phyloP scores from a whole-genome alignment of 805 yeast genomes.

The Pachysolen tannophilus region DNA sequence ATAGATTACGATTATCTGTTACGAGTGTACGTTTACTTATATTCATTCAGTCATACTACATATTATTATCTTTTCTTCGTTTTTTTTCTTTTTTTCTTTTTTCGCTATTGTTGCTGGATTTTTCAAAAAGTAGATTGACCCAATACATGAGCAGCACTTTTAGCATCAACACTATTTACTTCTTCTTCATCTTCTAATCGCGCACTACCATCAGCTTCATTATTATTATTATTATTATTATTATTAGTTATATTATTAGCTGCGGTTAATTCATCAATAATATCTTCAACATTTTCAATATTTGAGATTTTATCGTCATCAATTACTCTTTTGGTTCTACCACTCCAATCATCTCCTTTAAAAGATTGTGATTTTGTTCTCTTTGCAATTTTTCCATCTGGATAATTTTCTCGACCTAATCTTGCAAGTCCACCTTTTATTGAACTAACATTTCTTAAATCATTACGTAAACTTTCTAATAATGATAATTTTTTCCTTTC shows the following conservation, averaged over 20 bases:
- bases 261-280: slow-evolving; percentile 74
- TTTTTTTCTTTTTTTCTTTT: too few relatives aligned
- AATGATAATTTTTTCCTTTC: slow-evolving; percentile 74
- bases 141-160: slow-evolving; percentile 72
- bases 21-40: too few relatives aligned
- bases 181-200: slow-evolving; percentile 20
- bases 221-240: too few relatives aligned
- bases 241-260: too few relatives aligned
- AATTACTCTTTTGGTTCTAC: slow-evolving; percentile 24
- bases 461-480: slow-evolving; percentile 56
- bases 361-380: slow-evolving; percentile 34
- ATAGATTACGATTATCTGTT: too few relatives aligned
- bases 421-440: slow-evolving; percentile 70
- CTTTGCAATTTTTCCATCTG: slow-evolving; percentile 25
- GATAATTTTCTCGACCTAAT: slow-evolving; percentile 64
- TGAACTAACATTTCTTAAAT: slow-evolving; percentile 22
- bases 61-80: too few relatives aligned
- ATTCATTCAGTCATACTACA: too few relatives aligned
- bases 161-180: slow-evolving; percentile 57
- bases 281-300: slow-evolving; percentile 66
- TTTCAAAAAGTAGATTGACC: slow-evolving; percentile 65
- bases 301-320: too few relatives aligned
- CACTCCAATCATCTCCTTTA: slow-evolving; percentile 30
- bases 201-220: too few relatives aligned
- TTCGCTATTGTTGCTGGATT: too few relatives aligned